A percentile compares a stretch with the other conserved stretches of the same genome.
Conservation (phyloP, 495 filamentous ascomycete species). For the Lepidopterella palustris region DNA sequence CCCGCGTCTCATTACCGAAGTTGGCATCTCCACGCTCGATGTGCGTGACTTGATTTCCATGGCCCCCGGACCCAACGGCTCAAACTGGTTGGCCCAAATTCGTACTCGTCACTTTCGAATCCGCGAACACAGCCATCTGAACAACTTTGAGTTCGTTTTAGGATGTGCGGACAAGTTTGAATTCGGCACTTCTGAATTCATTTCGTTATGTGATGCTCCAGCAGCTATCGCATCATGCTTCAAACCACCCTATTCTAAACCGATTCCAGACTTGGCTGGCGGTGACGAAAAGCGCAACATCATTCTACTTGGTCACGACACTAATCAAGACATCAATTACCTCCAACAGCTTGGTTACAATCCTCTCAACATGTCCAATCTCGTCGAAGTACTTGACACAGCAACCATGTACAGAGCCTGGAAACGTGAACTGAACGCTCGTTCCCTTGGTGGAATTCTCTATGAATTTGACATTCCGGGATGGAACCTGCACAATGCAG, state of each 20-base stretch:
- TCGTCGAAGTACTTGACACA: conserved; percentile 66
- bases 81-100: conserved; percentile 60
- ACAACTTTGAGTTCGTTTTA: conserved; percentile 56
- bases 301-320: conserved; percentile 73
- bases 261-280: neutral
- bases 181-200: conserved; percentile 53
- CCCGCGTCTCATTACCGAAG: conserved; percentile 62
- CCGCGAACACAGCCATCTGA: conserved; percentile 54
- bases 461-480: conserved; percentile 53
- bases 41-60: conserved; percentile 49
- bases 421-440: conserved; percentile 42
- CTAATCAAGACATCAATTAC: conserved; percentile 58
- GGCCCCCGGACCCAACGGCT: conserved; percentile 52
- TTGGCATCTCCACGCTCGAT: conserved; percentile 81
- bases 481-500: conserved; percentile 76
- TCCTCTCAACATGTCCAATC: conserved; percentile 42
- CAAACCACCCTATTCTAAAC: conserved; percentile 40
- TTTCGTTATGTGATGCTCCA: conserved; percentile 37
- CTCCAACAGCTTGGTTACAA: conserved; percentile 57
- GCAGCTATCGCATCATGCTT: conserved; percentile 45
- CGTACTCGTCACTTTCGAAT: conserved; percentile 70
- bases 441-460: conserved; percentile 56
- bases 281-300: conserved; percentile 46
- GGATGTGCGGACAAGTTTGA: conserved; percentile 70
- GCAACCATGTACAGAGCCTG: conserved; percentile 57